Base-by-base conservation (phyloP, 495 filamentous ascomycete genomes). In the Aspergillus mulundensis region DNA sequence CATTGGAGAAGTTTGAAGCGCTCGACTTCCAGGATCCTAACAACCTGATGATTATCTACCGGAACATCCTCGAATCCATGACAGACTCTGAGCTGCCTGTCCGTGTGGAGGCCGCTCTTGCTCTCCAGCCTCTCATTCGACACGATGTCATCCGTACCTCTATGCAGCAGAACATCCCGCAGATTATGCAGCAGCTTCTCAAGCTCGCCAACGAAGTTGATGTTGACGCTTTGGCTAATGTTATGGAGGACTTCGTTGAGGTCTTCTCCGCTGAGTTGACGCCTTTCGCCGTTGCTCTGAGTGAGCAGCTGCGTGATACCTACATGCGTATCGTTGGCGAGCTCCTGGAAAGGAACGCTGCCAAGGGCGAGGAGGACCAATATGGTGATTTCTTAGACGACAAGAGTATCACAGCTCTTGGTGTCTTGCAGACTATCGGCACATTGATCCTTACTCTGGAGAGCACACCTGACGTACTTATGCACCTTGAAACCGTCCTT, bases 231-330 rank as follows among this genome's bases (percentile, higher is more conserved):
- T 71, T 96, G 18, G 90, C 91, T n/a, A 96, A 96, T 61, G 91
- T 96, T n/a, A 96, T 96, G 94, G 94, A 98, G 68, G 95, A 98
- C 63, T 97, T 97, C 68, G 94, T 98, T 48, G 94, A 98, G 70
- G 94, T 97, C 0, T 98, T 98, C 70, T 92, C 94, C 16, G 76
- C 89, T 2, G 95, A 98, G 66, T 80, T 98, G 49, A 98, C 94
- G 1, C 94, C 94, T 7, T 98, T 98, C 66, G 94, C 94, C n/a
- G 95, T 97, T 15, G 93, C 95, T 6, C 78, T 98, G 39, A 96
- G 90, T 63, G 91, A 98, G 76, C 94, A 98, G 70, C 79, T 98
- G 19, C 87, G 93, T 24, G 94, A 98, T 66, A 98, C 94, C 0
- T 98, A 98, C 63, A 80, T 98, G 60, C 84, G 95, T 43, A 96